Conservation (phyloP, 116 monocot genomes). For the Iris pallida region DNA sequence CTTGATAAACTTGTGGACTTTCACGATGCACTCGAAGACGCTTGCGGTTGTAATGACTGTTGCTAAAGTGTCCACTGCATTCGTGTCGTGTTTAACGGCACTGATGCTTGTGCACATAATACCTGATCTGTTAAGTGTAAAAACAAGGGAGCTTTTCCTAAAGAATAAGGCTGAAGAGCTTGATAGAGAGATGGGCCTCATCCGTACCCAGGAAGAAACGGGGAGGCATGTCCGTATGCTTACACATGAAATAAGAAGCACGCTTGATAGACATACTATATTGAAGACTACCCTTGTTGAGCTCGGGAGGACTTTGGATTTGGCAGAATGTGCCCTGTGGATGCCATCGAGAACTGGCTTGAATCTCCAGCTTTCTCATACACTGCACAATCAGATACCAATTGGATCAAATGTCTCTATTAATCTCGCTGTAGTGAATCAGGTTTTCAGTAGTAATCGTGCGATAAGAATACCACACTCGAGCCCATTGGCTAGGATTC, state of each 20-base stretch:
- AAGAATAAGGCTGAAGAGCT: slow-evolving; percentile 92
- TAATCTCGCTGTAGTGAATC: slow-evolving; percentile 69
- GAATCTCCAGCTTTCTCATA: slow-evolving; percentile 84
- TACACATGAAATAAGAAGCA: slow-evolving; percentile 94
- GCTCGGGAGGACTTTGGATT: slow-evolving; percentile 65
- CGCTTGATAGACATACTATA: slow-evolving; percentile 82
- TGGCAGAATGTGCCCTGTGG: slow-evolving; percentile 92
- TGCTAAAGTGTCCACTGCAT: slow-evolving; percentile 80
- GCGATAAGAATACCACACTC: slow-evolving; percentile 66
- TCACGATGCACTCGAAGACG: slow-evolving; percentile 62
- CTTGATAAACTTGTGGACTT: slow-evolving; percentile 92
- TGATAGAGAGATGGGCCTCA: slow-evolving; percentile 84
- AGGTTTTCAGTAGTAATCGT: slow-evolving; percentile 72
- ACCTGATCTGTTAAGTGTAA: slow-evolving; percentile 88
- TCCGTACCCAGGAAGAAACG: slow-evolving; percentile 87
- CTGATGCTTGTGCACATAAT: slow-evolving; percentile 94
- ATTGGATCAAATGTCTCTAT: slow-evolving; percentile 61
- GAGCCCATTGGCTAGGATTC: slow-evolving; percentile 61
- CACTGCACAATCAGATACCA: slow-evolving; percentile 54
- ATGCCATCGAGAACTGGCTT: slow-evolving; percentile 74
- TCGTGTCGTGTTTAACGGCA: slow-evolving; percentile 90
- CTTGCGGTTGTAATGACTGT: slow-evolving; percentile 80
- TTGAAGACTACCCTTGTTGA: slow-evolving; percentile 91
- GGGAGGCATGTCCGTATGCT: slow-evolving; percentile 93
- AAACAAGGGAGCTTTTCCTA: slow-evolving; percentile 76